These are phyloP conservation scores for Acorus calamus DNA, from an alignment of 106 monocot species.

Conservation along the genomic window DNA sequence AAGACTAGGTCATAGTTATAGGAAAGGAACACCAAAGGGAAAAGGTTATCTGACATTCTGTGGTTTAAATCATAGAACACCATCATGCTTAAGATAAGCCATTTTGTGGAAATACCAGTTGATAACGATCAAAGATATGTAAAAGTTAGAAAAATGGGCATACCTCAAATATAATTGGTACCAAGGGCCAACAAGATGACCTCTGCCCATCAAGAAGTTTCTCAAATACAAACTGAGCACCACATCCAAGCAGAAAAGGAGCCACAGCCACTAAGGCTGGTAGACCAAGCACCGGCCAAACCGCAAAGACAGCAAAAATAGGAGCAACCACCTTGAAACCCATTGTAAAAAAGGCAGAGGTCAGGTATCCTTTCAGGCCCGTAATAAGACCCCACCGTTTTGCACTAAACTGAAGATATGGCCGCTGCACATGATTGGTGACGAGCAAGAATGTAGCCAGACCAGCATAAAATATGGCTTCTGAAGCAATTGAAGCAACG, in stretches of 20 bases:
- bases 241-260: constrained; percentile 65
- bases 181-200: constrained; percentile 65
- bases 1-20: too few species aligned
- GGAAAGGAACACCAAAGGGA: too few species aligned
- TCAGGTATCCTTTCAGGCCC: constrained; percentile 49
- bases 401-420: constrained; percentile 59
- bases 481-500: constrained; percentile 35
- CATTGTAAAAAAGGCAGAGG: constrained; percentile 58
- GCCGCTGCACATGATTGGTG: constrained; percentile 40
- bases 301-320: constrained; percentile 32
- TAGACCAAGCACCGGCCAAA: constrained; percentile 56
- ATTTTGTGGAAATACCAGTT: too few species aligned
- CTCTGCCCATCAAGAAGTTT: constrained; percentile 12
- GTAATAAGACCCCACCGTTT: constrained; percentile 66
- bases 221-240: constrained; percentile 53
- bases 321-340: constrained; percentile 64
- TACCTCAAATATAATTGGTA: constrained; percentile 83
- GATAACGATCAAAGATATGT: too few species aligned
- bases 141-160: neutral
- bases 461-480: constrained; percentile 52
- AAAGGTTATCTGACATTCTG: too few species aligned
- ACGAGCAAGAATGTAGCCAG: constrained; percentile 39
- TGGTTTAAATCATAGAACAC: too few species aligned
- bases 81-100: too few species aligned
- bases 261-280: constrained; percentile 40